A percentile compares a stretch with the other conserved stretches of the same genome.
phyloP scores from a whole-genome alignment of 768 basidiomycete genomes.

The Naganishia vaughanmartiniae region DNA sequence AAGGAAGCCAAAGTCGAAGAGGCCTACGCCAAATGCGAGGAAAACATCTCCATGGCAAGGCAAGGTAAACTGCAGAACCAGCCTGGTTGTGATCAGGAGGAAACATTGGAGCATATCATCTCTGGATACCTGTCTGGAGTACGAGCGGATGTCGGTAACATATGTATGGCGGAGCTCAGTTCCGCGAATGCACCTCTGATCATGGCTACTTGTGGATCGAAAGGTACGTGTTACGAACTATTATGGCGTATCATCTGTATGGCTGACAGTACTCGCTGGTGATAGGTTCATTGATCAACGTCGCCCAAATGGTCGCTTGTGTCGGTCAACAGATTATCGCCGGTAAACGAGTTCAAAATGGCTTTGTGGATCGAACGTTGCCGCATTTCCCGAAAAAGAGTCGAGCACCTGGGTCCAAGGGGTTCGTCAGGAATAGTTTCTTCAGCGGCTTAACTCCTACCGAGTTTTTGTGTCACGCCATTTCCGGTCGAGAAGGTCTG shows the following conservation, averaged over 20 bases:
- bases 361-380: slow-evolving; percentile 97
- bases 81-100: slow-evolving; percentile 94
- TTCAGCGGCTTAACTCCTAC: slow-evolving; percentile 86
- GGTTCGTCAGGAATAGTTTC: slow-evolving; percentile 97
- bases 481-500: slow-evolving; percentile 95
- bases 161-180: slow-evolving; percentile 97
- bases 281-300: slow-evolving; percentile 93
- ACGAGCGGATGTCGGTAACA: slow-evolving; percentile 91
- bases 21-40: slow-evolving; percentile 82
- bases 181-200: slow-evolving; percentile 93
- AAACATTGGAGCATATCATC: slow-evolving; percentile 94
- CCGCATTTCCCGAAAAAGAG: slow-evolving; percentile 98
- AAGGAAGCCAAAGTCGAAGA: slow-evolving; percentile 83
- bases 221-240: slow-evolving; percentile 60
- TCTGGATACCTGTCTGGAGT: slow-evolving; percentile 91
- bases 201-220: slow-evolving; percentile 99
- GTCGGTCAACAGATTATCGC: slow-evolving; percentile 99
- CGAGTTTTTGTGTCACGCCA: slow-evolving; percentile 98
- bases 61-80: slow-evolving; percentile 90
- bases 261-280: neutral
- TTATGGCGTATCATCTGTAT: slow-evolving; percentile 31
- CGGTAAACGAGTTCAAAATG: slow-evolving; percentile 95
- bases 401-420: slow-evolving; percentile 91
- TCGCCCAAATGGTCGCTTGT: slow-evolving; percentile 99
- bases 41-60: slow-evolving; percentile 83